Percentiles rank a stretch among this genome's conserved stretches.
These are phyloP conservation scores for Didymella sp. DNA, from an alignment of 2,329 filamentous ascomycete species.

Conservation along the genomic window DNA sequence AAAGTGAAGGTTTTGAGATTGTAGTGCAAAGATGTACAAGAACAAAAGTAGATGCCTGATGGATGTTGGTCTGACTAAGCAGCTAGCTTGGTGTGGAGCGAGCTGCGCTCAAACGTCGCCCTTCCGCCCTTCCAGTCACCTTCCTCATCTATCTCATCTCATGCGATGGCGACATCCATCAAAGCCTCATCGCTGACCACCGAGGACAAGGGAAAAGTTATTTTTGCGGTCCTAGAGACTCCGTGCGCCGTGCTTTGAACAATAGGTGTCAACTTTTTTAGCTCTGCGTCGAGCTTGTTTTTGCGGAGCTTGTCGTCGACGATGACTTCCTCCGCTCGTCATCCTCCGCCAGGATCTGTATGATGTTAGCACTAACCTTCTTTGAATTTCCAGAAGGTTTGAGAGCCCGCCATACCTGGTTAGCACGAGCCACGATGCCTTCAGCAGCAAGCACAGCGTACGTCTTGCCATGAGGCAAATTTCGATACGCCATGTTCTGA, in stretches of 20 bases:
- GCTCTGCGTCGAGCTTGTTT: neutral
- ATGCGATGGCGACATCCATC: neutral
- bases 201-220: neutral
- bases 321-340: constrained; percentile 10
- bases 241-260: neutral
- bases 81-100: constrained; percentile 3
- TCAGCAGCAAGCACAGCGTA: constrained; percentile 14
- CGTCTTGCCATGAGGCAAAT: constrained; percentile 14
- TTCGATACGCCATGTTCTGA: constrained; percentile 14
- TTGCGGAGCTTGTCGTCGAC: neutral
- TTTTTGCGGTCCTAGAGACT: neutral
- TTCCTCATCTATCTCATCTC: neutral
- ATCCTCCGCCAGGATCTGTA: constrained; percentile 8
- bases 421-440: constrained; percentile 13
- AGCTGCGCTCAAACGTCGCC: constrained; percentile 2
- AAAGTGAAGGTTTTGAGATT: neutral
- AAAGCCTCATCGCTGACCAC: neutral
- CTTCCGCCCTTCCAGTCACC: constrained; percentile 15
- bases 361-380: neutral
- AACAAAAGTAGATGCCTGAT: constrained; percentile 6
- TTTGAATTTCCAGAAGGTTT: fast-evolving
- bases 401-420: neutral
- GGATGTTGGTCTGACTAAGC: constrained; percentile 14
- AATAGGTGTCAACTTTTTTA: neutral
- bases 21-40: neutral